phyloP scores from a whole-genome alignment of 345 rosid genomes.

The Citrus glauca region DNA sequence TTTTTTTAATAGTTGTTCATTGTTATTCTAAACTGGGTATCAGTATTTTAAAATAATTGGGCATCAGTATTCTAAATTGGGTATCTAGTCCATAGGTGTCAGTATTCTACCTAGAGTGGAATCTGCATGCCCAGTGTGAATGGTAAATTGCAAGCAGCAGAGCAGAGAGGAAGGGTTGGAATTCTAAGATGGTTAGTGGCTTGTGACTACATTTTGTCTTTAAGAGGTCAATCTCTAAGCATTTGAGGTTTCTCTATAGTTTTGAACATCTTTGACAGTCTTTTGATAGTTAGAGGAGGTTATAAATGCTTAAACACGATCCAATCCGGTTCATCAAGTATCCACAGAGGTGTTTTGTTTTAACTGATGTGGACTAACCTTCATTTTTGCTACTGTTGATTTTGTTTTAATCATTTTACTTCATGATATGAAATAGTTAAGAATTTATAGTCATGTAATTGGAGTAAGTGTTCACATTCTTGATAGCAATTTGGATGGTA shows the following conservation, averaged over 20 bases:
- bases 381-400: not conserved
- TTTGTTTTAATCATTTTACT: not conserved
- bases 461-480: not conserved
- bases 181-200: not conserved
- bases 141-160: not conserved
- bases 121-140: not conserved
- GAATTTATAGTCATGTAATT: not conserved
- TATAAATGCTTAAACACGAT: not conserved
- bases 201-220: not conserved
- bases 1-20: not conserved
- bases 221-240: not conserved
- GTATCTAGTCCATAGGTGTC: too few relatives aligned
- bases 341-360: not conserved
- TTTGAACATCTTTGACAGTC: not conserved
- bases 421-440: too few relatives aligned
- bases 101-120: not conserved
- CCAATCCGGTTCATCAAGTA: not conserved
- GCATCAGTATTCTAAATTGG: too few relatives aligned
- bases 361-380: not conserved
- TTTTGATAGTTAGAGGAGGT: not conserved
- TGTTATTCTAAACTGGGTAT: too few relatives aligned
- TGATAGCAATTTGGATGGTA: not conserved
- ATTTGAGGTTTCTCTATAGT: not conserved
- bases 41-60: too few relatives aligned
- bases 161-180: not conserved